Conservation (phyloP, 345 rosid genomes). For the Salix dunnii region DNA sequence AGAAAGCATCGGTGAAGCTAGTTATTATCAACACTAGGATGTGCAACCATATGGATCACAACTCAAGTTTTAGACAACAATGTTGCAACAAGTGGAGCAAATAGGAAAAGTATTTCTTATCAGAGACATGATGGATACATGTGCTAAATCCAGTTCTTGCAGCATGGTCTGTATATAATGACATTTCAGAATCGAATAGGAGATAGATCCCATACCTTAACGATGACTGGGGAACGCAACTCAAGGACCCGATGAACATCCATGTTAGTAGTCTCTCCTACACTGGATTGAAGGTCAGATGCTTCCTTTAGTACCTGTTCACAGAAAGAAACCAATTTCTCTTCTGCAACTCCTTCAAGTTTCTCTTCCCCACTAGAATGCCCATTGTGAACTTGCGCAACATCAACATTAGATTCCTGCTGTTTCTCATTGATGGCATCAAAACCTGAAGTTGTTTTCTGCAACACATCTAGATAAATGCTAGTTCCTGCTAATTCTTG, state of each 20-base stretch:
- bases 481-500: conserved; percentile 85
- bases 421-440: conserved; percentile 26
- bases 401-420: conserved; percentile 27
- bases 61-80: neutral
- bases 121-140: neutral
- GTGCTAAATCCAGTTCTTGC: conserved; percentile 1
- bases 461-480: conserved; percentile 84
- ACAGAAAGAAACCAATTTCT: conserved; percentile 76
- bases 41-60: neutral
- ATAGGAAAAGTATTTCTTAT: neutral
- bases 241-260: conserved; percentile 82
- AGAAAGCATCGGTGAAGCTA: too few relatives aligned
- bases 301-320: conserved; percentile 87
- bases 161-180: neutral
- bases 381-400: conserved; percentile 24
- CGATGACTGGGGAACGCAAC: conserved; percentile 86
- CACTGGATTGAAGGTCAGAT: conserved; percentile 68
- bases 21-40: neutral
- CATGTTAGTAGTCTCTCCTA: conserved; percentile 77
- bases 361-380: conserved; percentile 38
- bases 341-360: conserved; percentile 74
- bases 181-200: neutral
- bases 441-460: conserved; percentile 62
- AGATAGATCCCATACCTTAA: conserved; percentile 53
- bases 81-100: neutral